Evolutionary conservation across 2,329 filamentous ascomycete species (phyloP).

Genomic region (Phialophora chinensis): DNA sequence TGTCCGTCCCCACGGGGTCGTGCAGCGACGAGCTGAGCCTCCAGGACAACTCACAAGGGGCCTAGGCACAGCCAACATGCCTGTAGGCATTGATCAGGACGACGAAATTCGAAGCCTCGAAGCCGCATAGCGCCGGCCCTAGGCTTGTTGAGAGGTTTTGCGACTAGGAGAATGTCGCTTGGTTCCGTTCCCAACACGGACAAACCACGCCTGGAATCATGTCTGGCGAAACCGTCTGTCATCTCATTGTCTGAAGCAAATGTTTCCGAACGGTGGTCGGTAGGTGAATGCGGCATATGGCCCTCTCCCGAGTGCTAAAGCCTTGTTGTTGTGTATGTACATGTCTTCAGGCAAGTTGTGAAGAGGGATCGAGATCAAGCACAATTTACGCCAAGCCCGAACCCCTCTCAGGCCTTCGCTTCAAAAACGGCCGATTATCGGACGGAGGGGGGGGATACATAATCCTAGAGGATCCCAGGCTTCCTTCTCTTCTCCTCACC

Average conservation of each 20-base stretch:
- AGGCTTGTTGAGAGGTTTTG: not conserved
- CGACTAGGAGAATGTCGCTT: not conserved
- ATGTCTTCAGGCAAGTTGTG: not conserved
- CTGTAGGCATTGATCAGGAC: not conserved
- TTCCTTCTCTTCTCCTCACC: slow-evolving; percentile 1
- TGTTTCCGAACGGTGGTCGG: not conserved
- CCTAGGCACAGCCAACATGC: not conserved
- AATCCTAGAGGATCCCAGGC: not conserved
- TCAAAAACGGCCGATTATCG: not conserved
- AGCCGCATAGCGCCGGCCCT: not conserved
- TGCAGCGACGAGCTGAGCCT: not conserved
- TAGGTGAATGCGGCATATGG: not conserved
- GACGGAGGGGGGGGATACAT: not conserved
- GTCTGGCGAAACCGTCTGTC: not conserved
- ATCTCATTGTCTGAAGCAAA: not conserved
- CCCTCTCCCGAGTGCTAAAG: not conserved
- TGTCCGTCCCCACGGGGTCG: not conserved
- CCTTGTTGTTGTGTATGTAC: not conserved
- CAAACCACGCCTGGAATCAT: not conserved
- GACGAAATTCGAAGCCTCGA: not conserved
- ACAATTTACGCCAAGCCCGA: not conserved
- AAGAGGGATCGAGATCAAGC: not conserved
- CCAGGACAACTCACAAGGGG: not conserved
- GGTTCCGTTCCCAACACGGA: not conserved
- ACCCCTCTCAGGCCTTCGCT: not conserved